Evolutionary conservation across 139 green algal species (phyloP).

Genomic region (Chlorella sp.): DNA sequence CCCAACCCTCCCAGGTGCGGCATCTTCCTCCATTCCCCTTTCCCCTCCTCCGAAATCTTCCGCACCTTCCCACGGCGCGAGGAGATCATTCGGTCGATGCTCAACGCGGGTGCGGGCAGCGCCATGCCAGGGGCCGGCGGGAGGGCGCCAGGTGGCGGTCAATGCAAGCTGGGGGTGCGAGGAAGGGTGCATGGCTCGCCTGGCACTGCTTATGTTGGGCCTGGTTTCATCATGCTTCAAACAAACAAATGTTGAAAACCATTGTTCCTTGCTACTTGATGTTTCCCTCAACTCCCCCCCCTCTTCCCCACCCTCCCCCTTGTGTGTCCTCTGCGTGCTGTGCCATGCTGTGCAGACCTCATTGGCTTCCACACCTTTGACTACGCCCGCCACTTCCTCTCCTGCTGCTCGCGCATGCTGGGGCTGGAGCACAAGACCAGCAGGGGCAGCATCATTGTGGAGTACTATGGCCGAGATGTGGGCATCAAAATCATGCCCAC

Average conservation of each 20-base stretch:
- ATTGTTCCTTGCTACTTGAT: not conserved
- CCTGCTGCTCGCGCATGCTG: constrained; percentile 95
- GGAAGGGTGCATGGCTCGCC: not conserved
- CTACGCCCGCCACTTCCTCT: constrained; percentile 99
- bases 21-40: constrained; percentile 98
- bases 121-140: no score
- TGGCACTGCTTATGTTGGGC: not conserved
- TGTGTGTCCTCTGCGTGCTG: no score
- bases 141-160: not conserved
- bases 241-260: no score
- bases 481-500: constrained; percentile 98
- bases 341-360: constrained; percentile 28
- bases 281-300: not conserved
- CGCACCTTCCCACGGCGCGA: constrained; percentile 94
- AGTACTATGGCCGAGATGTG: constrained; percentile 97
- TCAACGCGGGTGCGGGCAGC: constrained; percentile 76
- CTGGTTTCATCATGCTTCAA: no score
- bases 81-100: constrained; percentile 92
- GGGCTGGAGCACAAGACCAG: constrained; percentile 94
- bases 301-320: not conserved
- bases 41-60: constrained; percentile 98
- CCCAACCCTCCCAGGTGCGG: constrained; percentile 59
- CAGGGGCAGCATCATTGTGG: constrained; percentile 88
- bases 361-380: constrained; percentile 98
- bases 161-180: not conserved